These are phyloP conservation scores for Colletotrichum higginsianum DNA, from an alignment of 2,329 filamentous ascomycete species.

Conservation along the genomic window DNA sequence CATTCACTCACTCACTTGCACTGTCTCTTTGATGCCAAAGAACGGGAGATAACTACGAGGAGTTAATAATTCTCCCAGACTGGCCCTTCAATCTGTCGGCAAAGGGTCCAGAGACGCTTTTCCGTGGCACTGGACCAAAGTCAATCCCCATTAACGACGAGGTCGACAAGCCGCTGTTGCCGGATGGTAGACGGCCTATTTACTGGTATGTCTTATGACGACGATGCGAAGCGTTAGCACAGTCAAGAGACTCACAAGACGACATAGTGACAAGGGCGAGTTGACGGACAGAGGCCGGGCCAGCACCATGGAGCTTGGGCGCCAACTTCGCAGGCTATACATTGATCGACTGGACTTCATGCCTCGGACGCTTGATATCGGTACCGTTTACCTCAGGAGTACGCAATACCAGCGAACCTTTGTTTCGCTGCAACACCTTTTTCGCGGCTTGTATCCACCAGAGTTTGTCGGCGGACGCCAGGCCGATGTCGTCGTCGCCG, in stretches of 20 bases:
- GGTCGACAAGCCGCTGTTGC: not conserved
- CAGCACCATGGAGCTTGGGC: not conserved
- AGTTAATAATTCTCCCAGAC: not conserved
- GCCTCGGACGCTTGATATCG: not conserved
- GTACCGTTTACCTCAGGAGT: not conserved
- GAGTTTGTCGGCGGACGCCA: not conserved
- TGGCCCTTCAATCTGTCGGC: not conserved
- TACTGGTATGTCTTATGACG: not conserved
- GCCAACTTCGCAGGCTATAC: not conserved
- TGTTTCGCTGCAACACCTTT: not conserved
- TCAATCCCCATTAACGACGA: not conserved
- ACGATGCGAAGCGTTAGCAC: not conserved
- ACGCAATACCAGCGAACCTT: slow-evolving; percentile 2
- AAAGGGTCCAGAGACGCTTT: not conserved
- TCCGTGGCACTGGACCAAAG: not conserved
- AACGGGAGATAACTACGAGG: too few species aligned
- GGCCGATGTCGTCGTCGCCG: not conserved
- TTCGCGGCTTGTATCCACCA: not conserved
- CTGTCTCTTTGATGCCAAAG: too few species aligned
- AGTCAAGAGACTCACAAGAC: not conserved
- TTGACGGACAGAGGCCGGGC: not conserved
- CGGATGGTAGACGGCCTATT: not conserved
- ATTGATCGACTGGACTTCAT: not conserved
- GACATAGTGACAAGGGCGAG: not conserved
- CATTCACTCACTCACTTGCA: too few species aligned